Conservation (phyloP, 306 rosid genomes). For the Glycine latifolia region DNA sequence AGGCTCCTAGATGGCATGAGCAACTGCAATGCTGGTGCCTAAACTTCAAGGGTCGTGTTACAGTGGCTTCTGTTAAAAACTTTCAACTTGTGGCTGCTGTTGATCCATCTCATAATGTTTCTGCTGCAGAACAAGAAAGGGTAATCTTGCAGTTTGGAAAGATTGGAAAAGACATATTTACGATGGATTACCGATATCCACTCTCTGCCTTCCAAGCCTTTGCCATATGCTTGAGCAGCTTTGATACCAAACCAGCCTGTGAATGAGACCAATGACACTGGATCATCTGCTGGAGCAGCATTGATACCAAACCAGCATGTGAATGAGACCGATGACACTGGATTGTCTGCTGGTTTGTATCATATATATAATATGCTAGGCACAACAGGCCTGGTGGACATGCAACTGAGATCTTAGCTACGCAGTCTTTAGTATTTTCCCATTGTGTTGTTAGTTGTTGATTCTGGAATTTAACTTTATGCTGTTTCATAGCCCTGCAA, state of each 20-base stretch:
- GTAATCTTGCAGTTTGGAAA: conserved; percentile 88
- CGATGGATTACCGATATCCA: conserved; percentile 94
- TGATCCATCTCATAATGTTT: conserved; percentile 68
- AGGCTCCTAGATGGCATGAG: conserved; percentile 95
- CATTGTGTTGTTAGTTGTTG: conserved; percentile 49
- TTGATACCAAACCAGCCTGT: conserved; percentile 89
- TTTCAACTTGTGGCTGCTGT: conserved; percentile 86
- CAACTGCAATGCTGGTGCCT: conserved; percentile 94
- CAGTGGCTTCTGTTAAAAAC: conserved; percentile 92
- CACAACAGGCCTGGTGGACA: conserved; percentile 43
- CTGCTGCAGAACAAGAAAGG: conserved; percentile 75
- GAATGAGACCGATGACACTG: conserved; percentile 58
- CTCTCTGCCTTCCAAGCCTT: conserved; percentile 94
- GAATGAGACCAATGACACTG: conserved; percentile 58
- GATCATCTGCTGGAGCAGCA: conserved; percentile 64
- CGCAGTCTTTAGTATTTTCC: conserved; percentile 48
- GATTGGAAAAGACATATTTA: conserved; percentile 86
- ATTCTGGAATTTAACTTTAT: conserved; percentile 51
- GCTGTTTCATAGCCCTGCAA: conserved; percentile 50
- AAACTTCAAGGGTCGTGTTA: conserved; percentile 85
- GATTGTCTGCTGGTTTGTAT: conserved; percentile 39
- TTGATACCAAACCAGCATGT: conserved; percentile 83
- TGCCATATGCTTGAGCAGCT: conserved; percentile 88
- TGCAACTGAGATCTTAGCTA: conserved; percentile 47
- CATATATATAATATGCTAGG: conserved; percentile 36